Base-by-base conservation (phyloP, 306 rosid genomes). In the Cucurbita moschata region DNA sequence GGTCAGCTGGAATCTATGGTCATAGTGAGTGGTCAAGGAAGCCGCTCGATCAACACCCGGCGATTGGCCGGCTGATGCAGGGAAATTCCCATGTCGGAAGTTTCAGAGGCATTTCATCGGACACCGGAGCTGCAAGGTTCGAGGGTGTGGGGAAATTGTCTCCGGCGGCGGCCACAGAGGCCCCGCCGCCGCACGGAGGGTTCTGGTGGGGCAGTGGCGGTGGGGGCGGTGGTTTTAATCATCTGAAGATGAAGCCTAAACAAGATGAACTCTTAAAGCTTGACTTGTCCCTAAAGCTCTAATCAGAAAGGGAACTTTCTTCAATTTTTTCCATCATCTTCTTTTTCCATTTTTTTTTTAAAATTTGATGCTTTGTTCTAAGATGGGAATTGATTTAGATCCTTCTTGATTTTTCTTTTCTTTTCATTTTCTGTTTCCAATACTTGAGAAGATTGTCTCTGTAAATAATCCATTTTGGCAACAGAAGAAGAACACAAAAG, bases 231-330 rank as follows among this genome's bases (percentile, higher is more conserved):
- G 73, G 75, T 66, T 50, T 69, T 71, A 77, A 65, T 51, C 81
- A 77, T 76, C 73, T 85, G 47, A 85, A 82, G 76, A 75, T 84
- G 52, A 85, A 82, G 71, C 77, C 81, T 66, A 84, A 86, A 70
- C 85, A 84, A 83, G 93, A 91, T 54, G 92, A 92, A 59, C 73
- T 87, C 71, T 87, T 86, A 80, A 88, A 87, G 77, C 96, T 93
- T 76, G 98, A 93, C 87, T 88, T 93, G 88, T 88, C 96, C 74
- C 98, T 93, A 69, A 93, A 83, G 85, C 96, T 93, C 84, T 90
- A 75, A 92, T 47, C 58, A 40, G 76, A 14, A 67, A 77, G 35
- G 35, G 60, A 21, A 78, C 63, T 76, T 54, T 65, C 63, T 46
- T 67, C 49, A 42, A 0, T 52, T n/a, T 42, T 35, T 35, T 13